These are phyloP conservation scores for Scenedesmus sp. DNA, from an alignment of 163 green algal genomes.

Conservation along the genomic window DNA sequence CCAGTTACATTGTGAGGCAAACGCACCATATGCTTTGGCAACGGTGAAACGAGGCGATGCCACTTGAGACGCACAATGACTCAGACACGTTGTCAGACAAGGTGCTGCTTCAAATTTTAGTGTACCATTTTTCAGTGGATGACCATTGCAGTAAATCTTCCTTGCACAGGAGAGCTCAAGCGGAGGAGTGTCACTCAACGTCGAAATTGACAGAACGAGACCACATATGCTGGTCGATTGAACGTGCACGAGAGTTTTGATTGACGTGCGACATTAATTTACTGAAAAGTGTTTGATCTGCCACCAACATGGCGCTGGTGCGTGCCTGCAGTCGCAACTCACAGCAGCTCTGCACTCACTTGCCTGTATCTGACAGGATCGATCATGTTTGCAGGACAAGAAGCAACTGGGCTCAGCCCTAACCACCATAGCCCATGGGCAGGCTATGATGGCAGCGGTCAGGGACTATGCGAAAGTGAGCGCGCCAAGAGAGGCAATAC, in stretches of 20 bases:
- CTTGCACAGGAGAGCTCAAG: no score
- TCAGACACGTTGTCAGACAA: no score
- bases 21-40: no score
- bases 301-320: constrained; percentile 38
- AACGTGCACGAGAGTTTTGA: background rate
- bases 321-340: background rate
- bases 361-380: background rate
- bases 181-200: no score
- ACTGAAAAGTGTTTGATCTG: background rate
- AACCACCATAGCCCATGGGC: constrained; percentile 56
- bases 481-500: background rate
- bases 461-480: constrained; percentile 90
- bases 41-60: no score
- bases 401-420: constrained; percentile 56
- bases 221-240: background rate
- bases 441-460: constrained; percentile 87
- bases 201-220: no score
- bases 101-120: no score
- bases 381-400: constrained; percentile 37
- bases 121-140: no score
- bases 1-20: background rate
- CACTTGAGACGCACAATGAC: no score
- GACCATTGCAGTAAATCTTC: no score
- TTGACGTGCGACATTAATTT: no score
- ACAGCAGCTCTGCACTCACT: background rate